Base-by-base conservation (phyloP, 345 rosid genomes). In the Salix purpurea region DNA sequence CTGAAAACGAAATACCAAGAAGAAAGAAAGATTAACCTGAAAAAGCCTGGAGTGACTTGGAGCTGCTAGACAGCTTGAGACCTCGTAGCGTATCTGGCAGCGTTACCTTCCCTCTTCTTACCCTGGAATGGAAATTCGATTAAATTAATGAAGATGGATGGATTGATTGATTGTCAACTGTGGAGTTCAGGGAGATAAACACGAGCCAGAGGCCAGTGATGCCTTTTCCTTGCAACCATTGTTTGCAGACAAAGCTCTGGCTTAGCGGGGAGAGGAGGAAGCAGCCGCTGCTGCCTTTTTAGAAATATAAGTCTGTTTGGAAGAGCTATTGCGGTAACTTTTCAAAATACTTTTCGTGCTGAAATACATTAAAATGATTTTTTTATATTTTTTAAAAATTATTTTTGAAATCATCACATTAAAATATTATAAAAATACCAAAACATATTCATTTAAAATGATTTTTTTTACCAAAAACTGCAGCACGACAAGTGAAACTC, bases 81-180 rank as follows among this genome's bases (percentile, higher is more conserved):
- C 91, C 99, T 88, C 75, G 98, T 91, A 83, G 90, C 76, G 82
- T 91, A 94, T 83, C 89, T 86, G 34, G 97, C 93, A 24, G 90
- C 97, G 81, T 93, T 94, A 68, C 99, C 99, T 85, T 94, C 98
- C 88, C 88, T 96, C 82, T 90, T 96, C 90, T 96, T 96, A 14
- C 99, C 99, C 99, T 96, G 84, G 1, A 75, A 78, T 73, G 32
- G 30, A 50, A 68, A 44, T 73, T 69, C 4, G 74, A 9, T 13
- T 42, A 65, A 10, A 58, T n/a, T 9, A 21, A 64, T 7, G 34
- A 5, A 67, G n/a, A 19, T 1, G 6, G 54, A 0, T 1, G 36
- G 36, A 34, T 34, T 0, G 36, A 34, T 34, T 34, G 36, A 34
- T 34, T 21, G 54, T 2, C 7, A 42, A 21, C 13, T 34, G 2